Percentiles rank a stretch among this genome's conserved stretches.
Evolutionary conservation across 2,329 filamentous ascomycete species (phyloP).

Genomic region (Graphilbum fragrans): DNA sequence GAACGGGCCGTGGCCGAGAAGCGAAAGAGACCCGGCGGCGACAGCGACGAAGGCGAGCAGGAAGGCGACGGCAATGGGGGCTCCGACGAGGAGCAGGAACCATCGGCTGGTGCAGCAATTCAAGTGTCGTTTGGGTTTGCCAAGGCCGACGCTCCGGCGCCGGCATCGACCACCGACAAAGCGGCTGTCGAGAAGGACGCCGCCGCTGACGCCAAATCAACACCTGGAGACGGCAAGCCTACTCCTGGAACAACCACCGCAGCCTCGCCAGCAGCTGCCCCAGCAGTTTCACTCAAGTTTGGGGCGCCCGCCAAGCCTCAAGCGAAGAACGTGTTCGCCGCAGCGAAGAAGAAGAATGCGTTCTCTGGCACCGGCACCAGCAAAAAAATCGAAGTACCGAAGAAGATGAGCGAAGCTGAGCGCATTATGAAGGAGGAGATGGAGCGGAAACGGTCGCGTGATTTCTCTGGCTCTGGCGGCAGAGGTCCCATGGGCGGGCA

Average conservation of each 20-base stretch:
- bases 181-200: background rate
- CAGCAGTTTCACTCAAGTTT: slow-evolving; percentile 51
- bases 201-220: slow-evolving; percentile 2
- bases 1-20: slow-evolving; percentile 42
- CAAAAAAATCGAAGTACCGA: slow-evolving; percentile 57
- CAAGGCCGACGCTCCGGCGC: slow-evolving; percentile 11
- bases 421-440: slow-evolving; percentile 81
- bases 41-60: slow-evolving; percentile 30
- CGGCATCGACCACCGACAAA: slow-evolving; percentile 3
- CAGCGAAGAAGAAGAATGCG: slow-evolving; percentile 62
- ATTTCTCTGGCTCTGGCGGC: slow-evolving; percentile 18
- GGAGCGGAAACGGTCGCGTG: slow-evolving; percentile 53
- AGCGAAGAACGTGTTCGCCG: slow-evolving; percentile 64
- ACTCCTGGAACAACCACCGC: slow-evolving; percentile 1
- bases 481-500: slow-evolving; percentile 5
- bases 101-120: slow-evolving; percentile 59
- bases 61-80: slow-evolving; percentile 26
- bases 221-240: background rate
- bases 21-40: slow-evolving; percentile 21
- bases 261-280: background rate
- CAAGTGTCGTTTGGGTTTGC: slow-evolving; percentile 53
- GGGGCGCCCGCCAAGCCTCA: slow-evolving; percentile 42
- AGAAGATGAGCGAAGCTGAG: slow-evolving; percentile 81
- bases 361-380: slow-evolving; percentile 37
- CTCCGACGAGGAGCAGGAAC: slow-evolving; percentile 27